Percentiles rank a stretch among this genome's conserved stretches.
These are phyloP conservation scores for Epichloe sibirici DNA, from an alignment of 2,329 filamentous ascomycete genomes.

Conservation along the genomic window DNA sequence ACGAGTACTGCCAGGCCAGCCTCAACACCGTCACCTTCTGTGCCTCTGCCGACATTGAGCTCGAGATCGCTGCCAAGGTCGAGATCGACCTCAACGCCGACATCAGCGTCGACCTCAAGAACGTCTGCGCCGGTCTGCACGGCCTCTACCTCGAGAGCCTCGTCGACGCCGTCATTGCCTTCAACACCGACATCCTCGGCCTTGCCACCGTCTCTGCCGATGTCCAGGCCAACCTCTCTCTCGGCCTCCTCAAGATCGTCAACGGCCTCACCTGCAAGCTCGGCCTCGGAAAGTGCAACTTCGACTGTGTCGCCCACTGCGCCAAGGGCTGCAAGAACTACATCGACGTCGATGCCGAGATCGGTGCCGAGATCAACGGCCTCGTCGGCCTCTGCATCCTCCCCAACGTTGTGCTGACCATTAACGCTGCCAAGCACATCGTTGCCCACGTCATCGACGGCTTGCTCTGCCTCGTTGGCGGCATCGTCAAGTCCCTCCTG, in stretches of 20 bases:
- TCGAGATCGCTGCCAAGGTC: constrained; percentile 13
- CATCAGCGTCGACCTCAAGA: constrained; percentile 20
- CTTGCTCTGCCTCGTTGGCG: constrained; percentile 22
- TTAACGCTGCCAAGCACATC: constrained; percentile 15
- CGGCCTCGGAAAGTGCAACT: constrained; percentile 20
- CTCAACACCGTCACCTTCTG: constrained; percentile 22
- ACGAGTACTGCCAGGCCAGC: constrained; percentile 24
- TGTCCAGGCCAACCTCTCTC: constrained; percentile 15
- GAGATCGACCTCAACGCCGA: constrained; percentile 11
- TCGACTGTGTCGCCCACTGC: constrained; percentile 27
- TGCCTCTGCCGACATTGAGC: constrained; percentile 18
- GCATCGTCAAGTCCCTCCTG: constrained; percentile 17
- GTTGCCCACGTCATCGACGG: constrained; percentile 16
- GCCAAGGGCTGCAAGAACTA: constrained; percentile 26
- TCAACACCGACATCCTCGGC: constrained; percentile 25
- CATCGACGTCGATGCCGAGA: constrained; percentile 17
- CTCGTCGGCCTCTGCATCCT: constrained; percentile 22
- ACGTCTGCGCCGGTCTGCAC: constrained; percentile 18
- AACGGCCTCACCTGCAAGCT: constrained; percentile 17
- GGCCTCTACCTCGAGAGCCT: constrained; percentile 21
- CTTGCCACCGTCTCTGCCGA: constrained; percentile 14
- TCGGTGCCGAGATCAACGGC: constrained; percentile 16
- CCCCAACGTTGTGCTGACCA: constrained; percentile 17
- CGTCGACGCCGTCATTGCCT: constrained; percentile 22
- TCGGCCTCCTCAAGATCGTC: constrained; percentile 14